These are phyloP conservation scores for Cryptococcus jaspeensis DNA, from an alignment of 1,284 basidiomycete genomes.

Conservation along the genomic window DNA sequence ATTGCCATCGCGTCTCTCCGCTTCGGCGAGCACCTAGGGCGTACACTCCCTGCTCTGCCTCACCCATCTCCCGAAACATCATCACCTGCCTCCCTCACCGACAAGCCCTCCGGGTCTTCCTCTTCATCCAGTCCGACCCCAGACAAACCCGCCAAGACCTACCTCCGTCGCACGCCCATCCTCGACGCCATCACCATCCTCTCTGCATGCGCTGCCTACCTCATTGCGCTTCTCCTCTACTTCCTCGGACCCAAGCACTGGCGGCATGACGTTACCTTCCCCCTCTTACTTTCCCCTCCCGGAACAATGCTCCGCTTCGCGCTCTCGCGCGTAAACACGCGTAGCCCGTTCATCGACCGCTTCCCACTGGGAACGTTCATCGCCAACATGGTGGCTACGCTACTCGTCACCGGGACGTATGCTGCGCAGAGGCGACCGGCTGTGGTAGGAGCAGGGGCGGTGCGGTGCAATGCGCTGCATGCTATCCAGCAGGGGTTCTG, in stretches of 20 bases:
- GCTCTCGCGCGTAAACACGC: conserved; percentile 70
- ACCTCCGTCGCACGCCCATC: conserved; percentile 21
- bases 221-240: conserved; percentile 68
- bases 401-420: conserved; percentile 68
- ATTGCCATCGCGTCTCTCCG: conserved; percentile 58
- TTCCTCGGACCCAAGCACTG: conserved; percentile 64
- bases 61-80: neutral
- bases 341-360: conserved; percentile 53
- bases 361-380: conserved; percentile 85
- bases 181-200: conserved; percentile 40
- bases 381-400: conserved; percentile 80
- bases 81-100: neutral
- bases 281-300: conserved; percentile 86
- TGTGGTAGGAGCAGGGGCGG: conserved; percentile 19
- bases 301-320: conserved; percentile 83
- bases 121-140: conserved; percentile 17
- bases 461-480: conserved; percentile 68
- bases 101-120: neutral
- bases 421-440: conserved; percentile 62
- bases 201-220: conserved; percentile 50
- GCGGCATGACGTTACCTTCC: conserved; percentile 77
- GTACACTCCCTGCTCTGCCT: conserved; percentile 58
- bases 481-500: conserved; percentile 90
- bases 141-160: conserved; percentile 55
- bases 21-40: conserved; percentile 39